Base-by-base conservation (phyloP, 2,329 filamentous ascomycete genomes). In the Tolypocladium nubicola region DNA sequence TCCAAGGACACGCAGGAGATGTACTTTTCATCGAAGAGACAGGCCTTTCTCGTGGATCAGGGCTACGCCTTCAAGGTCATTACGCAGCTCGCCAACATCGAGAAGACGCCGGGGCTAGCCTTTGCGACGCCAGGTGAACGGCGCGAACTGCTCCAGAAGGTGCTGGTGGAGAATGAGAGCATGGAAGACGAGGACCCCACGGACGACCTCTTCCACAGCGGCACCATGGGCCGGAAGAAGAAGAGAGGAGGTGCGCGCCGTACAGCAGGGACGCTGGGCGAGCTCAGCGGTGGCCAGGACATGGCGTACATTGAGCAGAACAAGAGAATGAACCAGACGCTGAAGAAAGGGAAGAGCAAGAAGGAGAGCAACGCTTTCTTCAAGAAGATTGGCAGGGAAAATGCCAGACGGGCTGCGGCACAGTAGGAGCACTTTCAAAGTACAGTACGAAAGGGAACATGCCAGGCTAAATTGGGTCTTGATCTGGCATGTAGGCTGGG, bases 1-100 rank as follows among this genome's bases (percentile, higher is more conserved):
- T 96, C 90, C 7, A 97, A 97, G 71, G 94, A 99, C 69, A 99
- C 94, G 0, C 87, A 92, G 60, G 94, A 99, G 71, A 97, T 99
- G 93, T 94, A 86, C 69, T 99, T 96, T 71, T 97, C 93, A 0
- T 92, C 91, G 4, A 97, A 97, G 73, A 84, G 94, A 11, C 94
- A 99, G 72, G 93, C 94, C 1, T 99, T 99, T 76, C 79, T 99
- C 1, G 92, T 99, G 26, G 94, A 99, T 63, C 94, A 99, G 73
- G 94, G 94, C 11, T 99, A 99, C 70, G 93, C 94, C 0, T 99
- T 99, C 81, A 97, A 97, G 70, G 93, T 97, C 61, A 99, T 99
- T 70, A 99, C 94, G 0, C 90, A 96, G 67, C 80, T 99, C 9
- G 87, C 92, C 66, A 94, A 93, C 54, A 90, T 99, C 61, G 90